Conservation (phyloP, 306 rosid genomes). For the Canavalia gladiata region DNA sequence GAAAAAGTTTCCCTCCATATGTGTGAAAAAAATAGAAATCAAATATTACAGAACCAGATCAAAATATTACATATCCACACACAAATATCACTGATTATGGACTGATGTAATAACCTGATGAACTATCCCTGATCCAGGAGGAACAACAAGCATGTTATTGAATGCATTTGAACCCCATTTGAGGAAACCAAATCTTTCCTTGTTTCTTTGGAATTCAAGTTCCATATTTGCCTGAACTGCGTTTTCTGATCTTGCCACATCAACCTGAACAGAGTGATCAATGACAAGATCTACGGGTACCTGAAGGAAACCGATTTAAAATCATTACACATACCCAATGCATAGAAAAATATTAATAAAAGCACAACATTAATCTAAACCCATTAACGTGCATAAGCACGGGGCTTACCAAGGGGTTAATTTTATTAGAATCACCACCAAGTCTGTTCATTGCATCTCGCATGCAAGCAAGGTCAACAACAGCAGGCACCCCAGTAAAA, state of each 20-base stretch:
- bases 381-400: constrained; percentile 14
- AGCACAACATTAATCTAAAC: constrained; percentile 11
- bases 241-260: constrained; percentile 91
- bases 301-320: constrained; percentile 56
- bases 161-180: constrained; percentile 97
- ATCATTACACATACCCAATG: constrained; percentile 2
- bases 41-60: not conserved
- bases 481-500: constrained; percentile 98
- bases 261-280: constrained; percentile 99
- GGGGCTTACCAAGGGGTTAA: constrained; percentile 88
- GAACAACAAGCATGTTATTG: constrained; percentile 94
- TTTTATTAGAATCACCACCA: constrained; percentile 91
- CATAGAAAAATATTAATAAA: not conserved
- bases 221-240: constrained; percentile 97
- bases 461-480: constrained; percentile 99
- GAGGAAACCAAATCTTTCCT: constrained; percentile 91
- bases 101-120: constrained; percentile 77
- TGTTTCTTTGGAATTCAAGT: constrained; percentile 84
- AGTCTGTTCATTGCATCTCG: constrained; percentile 96
- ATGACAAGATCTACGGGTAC: constrained; percentile 98
- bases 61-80: not conserved
- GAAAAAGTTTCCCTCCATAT: constrained; percentile 2
- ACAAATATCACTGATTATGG: constrained; percentile 17
- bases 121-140: constrained; percentile 97
- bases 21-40: not conserved